Percentiles rank a stretch among this genome's conserved stretches.
phyloP scores from a whole-genome alignment of 2,329 filamentous ascomycete genomes.

The Penicillium sp. region DNA sequence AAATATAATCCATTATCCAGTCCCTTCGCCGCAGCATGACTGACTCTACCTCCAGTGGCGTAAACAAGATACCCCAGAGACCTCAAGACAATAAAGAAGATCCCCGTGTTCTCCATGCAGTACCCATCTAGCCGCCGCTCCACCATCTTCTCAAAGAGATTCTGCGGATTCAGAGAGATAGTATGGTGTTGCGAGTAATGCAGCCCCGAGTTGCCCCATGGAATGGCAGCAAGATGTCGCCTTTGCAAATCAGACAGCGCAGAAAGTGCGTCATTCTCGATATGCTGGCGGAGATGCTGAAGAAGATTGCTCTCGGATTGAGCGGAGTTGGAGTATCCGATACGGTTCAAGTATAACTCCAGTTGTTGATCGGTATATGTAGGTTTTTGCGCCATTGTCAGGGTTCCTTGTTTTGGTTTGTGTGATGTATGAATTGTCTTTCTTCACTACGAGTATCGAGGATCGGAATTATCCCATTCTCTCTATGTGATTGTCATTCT shows the following conservation, averaged over 20 bases:
- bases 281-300: constrained; percentile 25
- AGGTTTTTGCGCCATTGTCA: constrained; percentile 15
- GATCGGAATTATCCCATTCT: neutral
- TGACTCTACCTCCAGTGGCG: constrained; percentile 53
- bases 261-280: constrained; percentile 30
- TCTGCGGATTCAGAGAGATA: constrained; percentile 50
- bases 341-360: constrained; percentile 35
- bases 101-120: constrained; percentile 59
- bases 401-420: neutral
- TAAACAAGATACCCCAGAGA: constrained; percentile 55
- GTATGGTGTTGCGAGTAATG: constrained; percentile 53
- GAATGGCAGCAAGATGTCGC: constrained; percentile 49
- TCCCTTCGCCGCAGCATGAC: constrained; percentile 33
- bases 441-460: neutral
- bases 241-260: constrained; percentile 37
- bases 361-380: constrained; percentile 38
- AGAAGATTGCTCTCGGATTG: constrained; percentile 19
- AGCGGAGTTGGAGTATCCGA: constrained; percentile 24
- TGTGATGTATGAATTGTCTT: neutral
- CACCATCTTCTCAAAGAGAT: constrained; percentile 55
- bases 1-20: constrained; percentile 41
- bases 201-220: constrained; percentile 57
- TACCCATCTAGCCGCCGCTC: constrained; percentile 54
- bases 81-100: constrained; percentile 53
- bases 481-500: neutral